Base-by-base conservation (phyloP, 306 rosid species). In the Prunus mira region DNA sequence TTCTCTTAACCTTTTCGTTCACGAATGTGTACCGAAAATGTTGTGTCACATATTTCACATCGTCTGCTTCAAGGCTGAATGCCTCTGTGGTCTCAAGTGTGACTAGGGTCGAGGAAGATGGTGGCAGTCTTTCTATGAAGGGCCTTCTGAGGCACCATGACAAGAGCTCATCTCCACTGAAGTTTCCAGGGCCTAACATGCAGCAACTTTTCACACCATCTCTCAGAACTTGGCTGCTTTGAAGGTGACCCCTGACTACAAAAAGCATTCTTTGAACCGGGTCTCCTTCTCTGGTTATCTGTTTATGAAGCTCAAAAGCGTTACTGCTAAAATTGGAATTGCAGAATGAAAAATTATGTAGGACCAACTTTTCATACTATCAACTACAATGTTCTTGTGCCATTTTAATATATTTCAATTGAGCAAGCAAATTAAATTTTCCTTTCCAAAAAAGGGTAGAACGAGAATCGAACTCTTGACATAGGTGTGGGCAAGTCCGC, bases 131-230 rank as follows among this genome's bases (percentile, higher is more conserved):
- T 73, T 90, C 96, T 19, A 90, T 82, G 62, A 95, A 92, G 1
- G 98, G 98, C 17, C 91, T 81, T 38, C 97, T 77, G 11, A 95
- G 79, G 47, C 98, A 92, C 98, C 97, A 95, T 2, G 98, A 95
- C 2, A 95, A 94, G 0, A 95, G 91, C 82, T 92, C 98, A 32
- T 95, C 98, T 0, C 97, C 97, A 3, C 95, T 92, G 88, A 95
- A 95, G 82, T 92, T 92, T 38, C 98, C 97, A 0, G 97, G 98
- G 2, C 98, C 97, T 67, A 95, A 81, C 97, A 90, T 95, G 84
- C 97, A 92, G 65, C 84, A 95, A 77, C 98, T 95, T 67, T 92
- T 86, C 13, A 95, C 87, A 8, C 97, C 98, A 19, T 95, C 98
- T 46, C 98, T 67, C 8, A 95, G 90, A 19, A 85, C 83, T 82